A percentile compares a stretch with the other conserved stretches of the same genome.
Evolutionary conservation across 192 early-diverging fungal species (phyloP).

Genomic region (Backusella morwellensis): DNA sequence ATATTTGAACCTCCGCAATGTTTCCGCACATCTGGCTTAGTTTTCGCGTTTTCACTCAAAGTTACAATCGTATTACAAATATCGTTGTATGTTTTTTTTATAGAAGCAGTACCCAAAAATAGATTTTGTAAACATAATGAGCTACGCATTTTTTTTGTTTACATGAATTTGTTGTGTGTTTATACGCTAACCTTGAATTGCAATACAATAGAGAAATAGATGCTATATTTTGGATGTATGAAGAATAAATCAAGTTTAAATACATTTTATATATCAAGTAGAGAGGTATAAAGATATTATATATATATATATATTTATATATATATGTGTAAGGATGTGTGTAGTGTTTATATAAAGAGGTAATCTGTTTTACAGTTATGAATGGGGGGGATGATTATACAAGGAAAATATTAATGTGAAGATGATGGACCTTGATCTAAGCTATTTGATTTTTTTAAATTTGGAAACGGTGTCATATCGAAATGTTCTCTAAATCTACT

Average conservation of each 20-base stretch:
- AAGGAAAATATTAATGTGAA: neutral
- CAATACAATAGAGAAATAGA: neutral
- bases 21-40: neutral
- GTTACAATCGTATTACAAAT: neutral
- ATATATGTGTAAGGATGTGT: no score
- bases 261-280: neutral
- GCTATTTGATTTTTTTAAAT: neutral
- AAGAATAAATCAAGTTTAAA: neutral
- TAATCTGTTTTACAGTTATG: no score
- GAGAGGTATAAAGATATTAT: no score
- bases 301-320: no score
- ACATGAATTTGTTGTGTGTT: no score
- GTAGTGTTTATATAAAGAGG: no score
- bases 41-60: neutral
- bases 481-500: conserved; percentile 7
- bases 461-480: neutral
- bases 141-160: neutral
- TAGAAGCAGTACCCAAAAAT: neutral
- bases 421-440: conserved; percentile 2
- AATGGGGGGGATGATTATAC: neutral
- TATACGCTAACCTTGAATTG: neutral
- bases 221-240: no score
- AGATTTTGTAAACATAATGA: neutral
- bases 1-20: neutral
- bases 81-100: neutral